phyloP scores from a whole-genome alignment of 2,329 filamentous ascomycete species.

The Coniochaeta sp. region DNA sequence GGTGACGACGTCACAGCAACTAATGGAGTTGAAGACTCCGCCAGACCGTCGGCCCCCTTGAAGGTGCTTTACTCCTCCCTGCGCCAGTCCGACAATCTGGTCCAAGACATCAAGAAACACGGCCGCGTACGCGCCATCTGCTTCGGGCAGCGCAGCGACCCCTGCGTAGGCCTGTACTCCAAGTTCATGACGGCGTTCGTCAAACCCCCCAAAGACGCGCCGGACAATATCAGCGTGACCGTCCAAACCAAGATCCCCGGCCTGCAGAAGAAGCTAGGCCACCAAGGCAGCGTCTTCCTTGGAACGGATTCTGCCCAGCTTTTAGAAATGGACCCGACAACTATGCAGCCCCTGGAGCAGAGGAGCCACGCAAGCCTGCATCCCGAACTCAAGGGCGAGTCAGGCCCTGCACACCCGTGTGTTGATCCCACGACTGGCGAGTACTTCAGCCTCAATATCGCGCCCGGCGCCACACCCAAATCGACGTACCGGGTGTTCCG shows the following conservation, averaged over 20 bases:
- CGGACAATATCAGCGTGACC: constrained; percentile 59
- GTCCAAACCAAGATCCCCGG: constrained; percentile 56
- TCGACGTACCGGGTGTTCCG: constrained; percentile 64
- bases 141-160: constrained; percentile 68
- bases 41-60: no score
- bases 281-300: constrained; percentile 41
- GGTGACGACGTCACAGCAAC: constrained; percentile 14
- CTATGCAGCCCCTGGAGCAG: constrained; percentile 63
- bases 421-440: constrained; percentile 68
- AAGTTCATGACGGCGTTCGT: constrained; percentile 61
- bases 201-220: constrained; percentile 15
- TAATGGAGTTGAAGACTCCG: no score
- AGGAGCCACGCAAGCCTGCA: constrained; percentile 56
- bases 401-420: constrained; percentile 66
- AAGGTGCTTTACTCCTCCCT: constrained; percentile 65
- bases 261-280: constrained; percentile 6
- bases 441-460: constrained; percentile 76
- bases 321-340: constrained; percentile 60
- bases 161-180: constrained; percentile 64
- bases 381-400: constrained; percentile 57
- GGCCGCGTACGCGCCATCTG: constrained; percentile 51
- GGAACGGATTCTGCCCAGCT: constrained; percentile 52
- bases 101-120: constrained; percentile 52
- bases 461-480: constrained; percentile 44
- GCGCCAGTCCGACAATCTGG: constrained; percentile 56